phyloP scores from a whole-genome alignment of 176 grass and related monocot species.

The Triticum turgidum region DNA sequence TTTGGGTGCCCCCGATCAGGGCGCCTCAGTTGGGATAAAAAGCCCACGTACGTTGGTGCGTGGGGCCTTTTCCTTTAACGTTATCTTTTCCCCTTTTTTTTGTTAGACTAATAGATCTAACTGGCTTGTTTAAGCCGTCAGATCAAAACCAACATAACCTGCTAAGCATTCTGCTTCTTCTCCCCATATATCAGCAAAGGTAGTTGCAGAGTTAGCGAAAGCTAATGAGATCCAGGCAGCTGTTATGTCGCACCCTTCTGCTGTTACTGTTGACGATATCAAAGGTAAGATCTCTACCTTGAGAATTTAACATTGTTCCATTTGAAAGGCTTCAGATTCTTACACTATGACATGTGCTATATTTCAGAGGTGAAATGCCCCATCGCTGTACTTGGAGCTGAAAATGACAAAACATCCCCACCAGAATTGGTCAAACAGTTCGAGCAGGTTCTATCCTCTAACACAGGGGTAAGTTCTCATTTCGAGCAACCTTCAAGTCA shows the following conservation, averaged over 20 bases:
- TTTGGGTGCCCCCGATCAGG: no score
- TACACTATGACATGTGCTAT: neutral
- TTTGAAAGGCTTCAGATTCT: neutral
- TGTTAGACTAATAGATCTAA: no score
- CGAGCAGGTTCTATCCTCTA: conserved; percentile 49
- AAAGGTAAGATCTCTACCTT: conserved; percentile 43
- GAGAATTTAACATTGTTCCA: neutral
- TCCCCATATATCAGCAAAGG: conserved; percentile 55
- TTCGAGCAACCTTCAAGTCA: neutral
- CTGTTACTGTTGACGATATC: conserved; percentile 64
- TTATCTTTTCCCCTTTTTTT: no score
- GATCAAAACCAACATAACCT: no score
- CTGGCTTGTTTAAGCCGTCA: no score
- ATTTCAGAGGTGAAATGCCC: conserved; percentile 61
- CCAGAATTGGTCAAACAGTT: conserved; percentile 69
- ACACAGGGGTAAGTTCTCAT: conserved; percentile 48
- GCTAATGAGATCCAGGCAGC: conserved; percentile 61
- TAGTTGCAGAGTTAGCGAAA: conserved; percentile 71
- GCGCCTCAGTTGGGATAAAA: no score
- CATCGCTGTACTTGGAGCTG: conserved; percentile 69
- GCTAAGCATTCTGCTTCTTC: neutral
- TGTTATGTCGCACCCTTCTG: conserved; percentile 66
- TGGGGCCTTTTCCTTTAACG: no score
- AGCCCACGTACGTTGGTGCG: no score
- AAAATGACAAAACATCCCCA: conserved; percentile 57